Percentiles rank a stretch among this genome's conserved stretches.
These are phyloP conservation scores for Ceriops zippeliana DNA, from an alignment of 345 rosid genomes.

Conservation along the genomic window DNA sequence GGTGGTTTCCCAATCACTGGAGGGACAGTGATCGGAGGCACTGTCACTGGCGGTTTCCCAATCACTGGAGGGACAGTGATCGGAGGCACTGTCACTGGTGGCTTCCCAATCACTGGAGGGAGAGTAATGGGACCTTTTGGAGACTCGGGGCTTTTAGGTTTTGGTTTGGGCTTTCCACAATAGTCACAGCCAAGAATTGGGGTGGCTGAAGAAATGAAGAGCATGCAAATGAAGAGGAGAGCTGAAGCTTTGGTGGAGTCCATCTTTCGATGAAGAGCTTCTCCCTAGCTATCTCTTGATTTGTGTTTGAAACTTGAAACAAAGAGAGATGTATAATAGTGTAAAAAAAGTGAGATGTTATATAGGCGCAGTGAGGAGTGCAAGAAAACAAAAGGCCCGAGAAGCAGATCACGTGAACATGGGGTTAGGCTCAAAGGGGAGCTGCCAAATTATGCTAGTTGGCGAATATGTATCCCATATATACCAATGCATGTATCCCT, in stretches of 20 bases:
- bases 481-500: constrained; percentile 26
- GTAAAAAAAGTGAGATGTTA: constrained; percentile 22
- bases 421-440: constrained; percentile 38
- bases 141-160: constrained; percentile 24
- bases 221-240: constrained; percentile 50
- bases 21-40: background rate
- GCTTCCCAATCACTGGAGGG: constrained; percentile 15
- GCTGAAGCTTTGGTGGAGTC: constrained; percentile 52
- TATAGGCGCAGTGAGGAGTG: constrained; percentile 32
- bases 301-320: background rate
- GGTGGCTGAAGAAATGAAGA: constrained; percentile 50
- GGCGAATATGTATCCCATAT: constrained; percentile 31
- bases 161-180: constrained; percentile 43
- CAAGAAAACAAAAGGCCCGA: constrained; percentile 24
- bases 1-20: background rate
- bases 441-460: constrained; percentile 73
- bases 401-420: constrained; percentile 68
- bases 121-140: constrained; percentile 4
- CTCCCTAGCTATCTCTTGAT: background rate
- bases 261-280: constrained; percentile 24
- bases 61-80: background rate
- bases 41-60: background rate
- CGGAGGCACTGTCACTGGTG: background rate
- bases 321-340: background rate
- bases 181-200: constrained; percentile 55